Conservation (phyloP, 2,329 filamentous ascomycete genomes). For the Colletotrichum tabaci region DNA sequence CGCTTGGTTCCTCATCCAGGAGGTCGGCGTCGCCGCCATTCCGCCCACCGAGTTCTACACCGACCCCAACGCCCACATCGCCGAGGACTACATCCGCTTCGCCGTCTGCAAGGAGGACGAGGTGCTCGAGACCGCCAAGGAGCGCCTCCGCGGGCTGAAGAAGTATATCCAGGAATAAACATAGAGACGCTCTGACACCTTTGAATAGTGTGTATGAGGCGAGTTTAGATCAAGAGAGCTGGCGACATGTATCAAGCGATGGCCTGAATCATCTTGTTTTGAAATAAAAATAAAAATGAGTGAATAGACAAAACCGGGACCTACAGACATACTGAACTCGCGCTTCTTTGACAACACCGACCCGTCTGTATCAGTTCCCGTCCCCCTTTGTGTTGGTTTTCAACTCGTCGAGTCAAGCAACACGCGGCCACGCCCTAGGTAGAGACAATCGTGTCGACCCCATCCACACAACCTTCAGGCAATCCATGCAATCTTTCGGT, state of each 20-base stretch:
- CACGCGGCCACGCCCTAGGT: no score
- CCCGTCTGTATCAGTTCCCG: neutral
- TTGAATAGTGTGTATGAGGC: neutral
- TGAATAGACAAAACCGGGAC: slow-evolving; percentile 29
- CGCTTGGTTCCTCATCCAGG: slow-evolving; percentile 96
- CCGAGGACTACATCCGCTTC: slow-evolving; percentile 94
- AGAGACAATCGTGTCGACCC: neutral
- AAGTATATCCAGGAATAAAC: slow-evolving; percentile 70
- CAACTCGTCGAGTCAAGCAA: neutral
- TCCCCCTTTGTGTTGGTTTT: neutral
- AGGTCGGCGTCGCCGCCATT: slow-evolving; percentile 95
- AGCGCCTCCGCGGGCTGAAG: slow-evolving; percentile 79
- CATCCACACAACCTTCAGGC: no score
- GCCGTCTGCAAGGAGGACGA: slow-evolving; percentile 97
- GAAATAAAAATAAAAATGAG: neutral
- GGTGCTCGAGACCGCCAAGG: slow-evolving; percentile 84
- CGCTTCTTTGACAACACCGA: neutral
- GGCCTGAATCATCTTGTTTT: neutral
- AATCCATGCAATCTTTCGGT: no score
- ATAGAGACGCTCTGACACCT: no score
- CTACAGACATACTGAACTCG: neutral
- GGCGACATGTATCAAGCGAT: neutral
- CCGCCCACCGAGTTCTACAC: slow-evolving; percentile 99
- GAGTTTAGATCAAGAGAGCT: neutral
- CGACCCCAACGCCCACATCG: slow-evolving; percentile 83